Conservation (phyloP, 2,329 filamentous ascomycete species). For the Nemania sp. region DNA sequence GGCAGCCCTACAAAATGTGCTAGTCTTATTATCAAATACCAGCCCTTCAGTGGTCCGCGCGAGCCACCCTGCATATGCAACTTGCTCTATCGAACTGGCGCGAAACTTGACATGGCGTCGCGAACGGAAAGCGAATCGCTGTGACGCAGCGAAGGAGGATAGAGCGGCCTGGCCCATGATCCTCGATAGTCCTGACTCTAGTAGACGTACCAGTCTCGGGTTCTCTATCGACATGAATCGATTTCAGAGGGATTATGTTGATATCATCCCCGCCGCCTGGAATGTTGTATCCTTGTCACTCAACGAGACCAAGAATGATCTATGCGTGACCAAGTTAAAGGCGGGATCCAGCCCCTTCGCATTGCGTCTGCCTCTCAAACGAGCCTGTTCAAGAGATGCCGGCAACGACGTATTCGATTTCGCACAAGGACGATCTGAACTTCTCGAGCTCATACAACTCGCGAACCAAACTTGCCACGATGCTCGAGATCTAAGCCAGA, state of each 20-base stretch:
- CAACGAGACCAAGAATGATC: conserved; percentile 78
- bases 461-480: conserved; percentile 84
- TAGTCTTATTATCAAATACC: conserved; percentile 67
- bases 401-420: conserved; percentile 83
- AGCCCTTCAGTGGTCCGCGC: conserved; percentile 50
- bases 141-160: conserved; percentile 42
- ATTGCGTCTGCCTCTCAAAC: conserved; percentile 79
- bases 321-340: conserved; percentile 86
- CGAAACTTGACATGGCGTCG: conserved; percentile 69
- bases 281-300: conserved; percentile 83
- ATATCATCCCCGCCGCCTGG: conserved; percentile 83
- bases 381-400: conserved; percentile 78
- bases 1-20: conserved; percentile 65
- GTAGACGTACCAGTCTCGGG: conserved; percentile 51
- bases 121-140: conserved; percentile 60
- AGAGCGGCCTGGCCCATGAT: conserved; percentile 44
- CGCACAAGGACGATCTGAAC: conserved; percentile 74
- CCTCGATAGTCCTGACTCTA: conserved; percentile 33
- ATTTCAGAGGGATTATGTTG: conserved; percentile 81
- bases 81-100: conserved; percentile 68
- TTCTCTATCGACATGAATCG: conserved; percentile 56
- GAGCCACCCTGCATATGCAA: conserved; percentile 60
- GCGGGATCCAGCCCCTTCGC: conserved; percentile 79
- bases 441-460: conserved; percentile 77
- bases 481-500: conserved; percentile 69